Evolutionary conservation across 2,329 filamentous ascomycete species (phyloP).

Genomic region (Claviceps monticola): DNA sequence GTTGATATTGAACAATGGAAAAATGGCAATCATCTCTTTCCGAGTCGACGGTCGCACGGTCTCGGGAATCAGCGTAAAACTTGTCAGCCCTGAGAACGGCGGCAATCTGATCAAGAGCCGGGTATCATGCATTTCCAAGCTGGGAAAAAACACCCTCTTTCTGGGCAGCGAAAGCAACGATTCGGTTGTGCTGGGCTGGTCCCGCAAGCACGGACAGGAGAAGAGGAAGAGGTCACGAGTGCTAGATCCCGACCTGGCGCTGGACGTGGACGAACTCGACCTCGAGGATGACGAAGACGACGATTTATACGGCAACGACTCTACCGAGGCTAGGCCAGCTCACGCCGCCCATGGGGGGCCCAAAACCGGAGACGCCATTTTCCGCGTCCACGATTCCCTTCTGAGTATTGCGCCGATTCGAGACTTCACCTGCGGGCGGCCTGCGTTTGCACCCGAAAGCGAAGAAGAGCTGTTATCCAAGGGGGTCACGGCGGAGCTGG

Average conservation of each 20-base stretch:
- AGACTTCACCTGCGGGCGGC: slow-evolving; percentile 56
- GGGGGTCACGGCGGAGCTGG: slow-evolving; percentile 42
- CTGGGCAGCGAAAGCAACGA: slow-evolving; percentile 75
- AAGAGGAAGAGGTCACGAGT: slow-evolving; percentile 51
- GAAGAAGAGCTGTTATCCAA: slow-evolving; percentile 28
- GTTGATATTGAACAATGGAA: slow-evolving; percentile 65
- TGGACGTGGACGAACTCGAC: slow-evolving; percentile 38
- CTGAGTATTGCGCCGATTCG: slow-evolving; percentile 68
- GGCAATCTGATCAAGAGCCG: slow-evolving; percentile 46
- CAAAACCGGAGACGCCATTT: slow-evolving; percentile 52
- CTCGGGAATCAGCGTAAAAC: slow-evolving; percentile 64
- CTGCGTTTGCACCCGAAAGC: slow-evolving; percentile 27
- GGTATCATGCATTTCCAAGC: slow-evolving; percentile 53
- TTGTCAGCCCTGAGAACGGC: slow-evolving; percentile 48
- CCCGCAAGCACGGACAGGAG: slow-evolving; percentile 47
- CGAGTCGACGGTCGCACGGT: slow-evolving; percentile 82
- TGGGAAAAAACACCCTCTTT: slow-evolving; percentile 62
- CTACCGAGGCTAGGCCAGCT: slow-evolving; percentile 42
- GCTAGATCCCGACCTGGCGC: slow-evolving; percentile 37
- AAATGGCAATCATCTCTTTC: slow-evolving; percentile 64
- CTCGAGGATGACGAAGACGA: slow-evolving; percentile 51
- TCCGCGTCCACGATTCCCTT: slow-evolving; percentile 65
- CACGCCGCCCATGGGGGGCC: slow-evolving; percentile 24
- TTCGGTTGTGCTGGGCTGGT: slow-evolving; percentile 71
- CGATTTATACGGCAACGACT: slow-evolving; percentile 47